Base-by-base conservation (phyloP, 2,329 filamentous ascomycete genomes). In the Fusarium drepaniforme region DNA sequence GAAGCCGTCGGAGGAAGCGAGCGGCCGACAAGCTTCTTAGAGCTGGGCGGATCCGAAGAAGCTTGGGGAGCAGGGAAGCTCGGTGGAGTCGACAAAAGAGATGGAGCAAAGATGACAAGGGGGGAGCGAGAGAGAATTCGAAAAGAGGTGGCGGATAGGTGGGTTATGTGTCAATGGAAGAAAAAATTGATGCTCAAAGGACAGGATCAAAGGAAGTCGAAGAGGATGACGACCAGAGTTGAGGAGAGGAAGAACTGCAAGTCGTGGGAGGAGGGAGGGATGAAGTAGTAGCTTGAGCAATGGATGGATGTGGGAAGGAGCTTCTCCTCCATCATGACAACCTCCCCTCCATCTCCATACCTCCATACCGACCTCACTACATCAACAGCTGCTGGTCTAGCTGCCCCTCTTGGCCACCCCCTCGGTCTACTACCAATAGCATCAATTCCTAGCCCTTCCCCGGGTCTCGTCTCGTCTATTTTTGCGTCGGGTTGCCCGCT, bases 291-390 rank as follows among this genome's bases (percentile, higher is more conserved):
- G 42, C 21, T 25, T 23, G 61, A 46, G 58, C 63, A 44, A 51
- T 51, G 44, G 58, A 13, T 40, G 23, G 58, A 13, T 40, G 23
- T 44, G 60, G 64, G 63, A 65, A 58, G 70, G 69, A 75, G 70
- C 65, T 67, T 70, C 56, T 59, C 56, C 57, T 64, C 51, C 63
- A 73, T 75, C 72, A 75, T 75, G 72, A 75, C 69, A 75, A 73
- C 69, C 64, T 69, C 23, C 58, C 28, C 61, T 46, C 42, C 51
- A 40, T 23, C 15, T 42, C 35, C 60, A 42, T 51, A 63, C 42
- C 46, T 35, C 33, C 33, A 35, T 23, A 33, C 49, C 35, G 30
- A 21, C 21, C 33, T 35, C 33, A 35, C 35, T 28, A 35, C 51
- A 30, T 35, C 67, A 49, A 71, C 15, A 70, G 40, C 67, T 51